Evolutionary conservation across 805 yeast genomes (phyloP), one percentile per base, ranked within the genome.

Genomic region (Myxozyma kluyveri): DNA sequence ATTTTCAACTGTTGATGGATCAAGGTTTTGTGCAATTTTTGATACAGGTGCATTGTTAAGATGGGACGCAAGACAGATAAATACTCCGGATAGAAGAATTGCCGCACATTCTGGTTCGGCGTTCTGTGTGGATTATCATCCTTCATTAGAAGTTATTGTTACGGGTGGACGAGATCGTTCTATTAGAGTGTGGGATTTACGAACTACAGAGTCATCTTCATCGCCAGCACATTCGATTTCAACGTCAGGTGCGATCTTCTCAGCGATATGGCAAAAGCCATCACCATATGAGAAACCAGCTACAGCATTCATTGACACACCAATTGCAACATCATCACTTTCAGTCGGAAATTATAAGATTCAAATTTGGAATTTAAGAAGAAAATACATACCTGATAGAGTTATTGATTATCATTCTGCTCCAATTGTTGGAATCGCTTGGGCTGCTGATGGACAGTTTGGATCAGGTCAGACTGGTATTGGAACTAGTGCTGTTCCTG

Each of bases 51-150:
- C 86, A 2, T 75, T 91, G n/a, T 81, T 86, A 61, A 81, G 84
- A 60, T 90, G 87, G 81, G 99, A 93, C 69, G 62, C 87, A n/a
- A 75, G 98, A 50, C 77, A 78, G 33, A 83, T 91, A 3, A 61
- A 68, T 10, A 22, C 21, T 14, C 73, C 73, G 45, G 97, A 91
- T 61, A 73, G 83, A 46, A 81, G 83, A 53, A 76, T 93, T 65
- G 86, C 84, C 62, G 95, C 96, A 2, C 98, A 91, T 65, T 79
- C 88, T 1, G 96, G 96, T 0, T 95, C 96, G 1, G 98, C 96
- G 0, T 72, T 90, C 17, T 80, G 95, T 3, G 68, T 93, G 3
- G 89, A 88, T 62, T 89, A 96, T 83, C 96, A 90, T 64, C 95
- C 95, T 0, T 83, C 81, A 35, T 66, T 76, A 33, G 96, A 90